Evolutionary conservation across 2,329 filamentous ascomycete genomes (phyloP).

Genomic region (Chaetomiaceae sp.): DNA sequence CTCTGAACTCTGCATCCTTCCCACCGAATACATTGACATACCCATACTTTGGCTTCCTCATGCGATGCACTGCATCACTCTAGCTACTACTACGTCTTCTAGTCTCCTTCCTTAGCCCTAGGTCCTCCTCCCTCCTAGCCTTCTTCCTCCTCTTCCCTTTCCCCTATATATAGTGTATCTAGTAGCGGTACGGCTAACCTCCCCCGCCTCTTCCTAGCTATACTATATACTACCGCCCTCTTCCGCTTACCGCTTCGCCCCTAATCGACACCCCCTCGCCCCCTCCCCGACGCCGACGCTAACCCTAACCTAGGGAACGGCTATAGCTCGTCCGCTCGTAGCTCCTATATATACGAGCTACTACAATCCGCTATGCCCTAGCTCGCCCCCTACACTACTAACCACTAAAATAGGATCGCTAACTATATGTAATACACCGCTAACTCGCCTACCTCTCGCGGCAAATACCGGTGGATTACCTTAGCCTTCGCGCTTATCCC

Average conservation of each 20-base stretch:
- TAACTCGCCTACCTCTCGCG: constrained; percentile 25
- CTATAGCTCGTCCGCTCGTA: not conserved
- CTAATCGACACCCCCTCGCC: no score
- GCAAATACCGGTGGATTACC: constrained; percentile 28
- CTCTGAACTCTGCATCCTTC: no score
- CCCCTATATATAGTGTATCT: not conserved
- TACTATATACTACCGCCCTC: not conserved
- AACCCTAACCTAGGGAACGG: no score
- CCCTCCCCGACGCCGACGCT: not conserved
- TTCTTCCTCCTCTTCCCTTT: not conserved
- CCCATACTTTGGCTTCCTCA: no score
- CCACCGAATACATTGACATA: no score
- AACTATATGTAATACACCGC: constrained; percentile 28
- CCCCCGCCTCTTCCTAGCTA: not conserved
- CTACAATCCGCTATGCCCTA: not conserved
- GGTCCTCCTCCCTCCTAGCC: not conserved
- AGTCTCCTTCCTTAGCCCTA: not conserved
- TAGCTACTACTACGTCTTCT: not conserved
- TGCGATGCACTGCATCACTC: no score
- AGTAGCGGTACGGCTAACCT: no score
- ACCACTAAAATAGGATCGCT: constrained; percentile 20
- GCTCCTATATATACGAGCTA: not conserved
- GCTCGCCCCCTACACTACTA: not conserved
- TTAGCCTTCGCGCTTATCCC: constrained; percentile 23
- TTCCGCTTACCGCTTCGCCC: constrained; percentile 4